Base-by-base conservation (phyloP, 169 alveolate genomes). In the Eimeria necatrix region DNA sequence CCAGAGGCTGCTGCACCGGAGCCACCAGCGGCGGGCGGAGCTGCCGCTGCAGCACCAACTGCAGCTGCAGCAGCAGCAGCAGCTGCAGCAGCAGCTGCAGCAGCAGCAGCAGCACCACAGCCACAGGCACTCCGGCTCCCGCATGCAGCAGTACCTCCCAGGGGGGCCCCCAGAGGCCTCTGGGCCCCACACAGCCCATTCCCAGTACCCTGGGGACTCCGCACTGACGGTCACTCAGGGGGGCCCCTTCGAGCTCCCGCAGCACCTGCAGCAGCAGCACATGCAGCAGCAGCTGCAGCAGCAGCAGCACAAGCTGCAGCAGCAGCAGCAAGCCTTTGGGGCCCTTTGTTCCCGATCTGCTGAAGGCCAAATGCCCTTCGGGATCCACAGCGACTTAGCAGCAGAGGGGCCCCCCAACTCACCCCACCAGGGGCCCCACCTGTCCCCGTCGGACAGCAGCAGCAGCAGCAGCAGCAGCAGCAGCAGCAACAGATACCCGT, bases 1-100 rank as follows among this genome's bases (percentile, higher is more conserved):
- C 61, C 84, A 26, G 78, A 6, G 32, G 78, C 78, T 10, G 78
- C 78, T 6, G 24, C 78, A 20, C 32, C 78, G 78, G 24, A 68
- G 32, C 46, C 12, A 20, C 46, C 78, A 20, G 41, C 8, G 78
- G 32, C 78, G 20, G 78, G 46, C n/a, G 24, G 46, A 68, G 78
- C 46, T 18, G 12, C n/a, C 32, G 9, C 78, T 68, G 78, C 46
- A 51, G 53, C 76, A 49, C 64, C 22, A 26, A 18, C n/a, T 71
- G 88, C 24, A 49, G 26, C 87, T 48, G 87, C 32, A 78, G 64
- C 87, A 78, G 26, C 87, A 78, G 5, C 83, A 12, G 4, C 88
- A 78, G 64, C 88, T 46, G 68, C 70, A 51, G 46, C 41, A 78
- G 16, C 61, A 46, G 32, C 88, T 12, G 68, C 87, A 46, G 61